Evolutionary conservation across 371 early-diverging fungal species (phyloP).

Genomic region (Lichtheimia hyalospora): DNA sequence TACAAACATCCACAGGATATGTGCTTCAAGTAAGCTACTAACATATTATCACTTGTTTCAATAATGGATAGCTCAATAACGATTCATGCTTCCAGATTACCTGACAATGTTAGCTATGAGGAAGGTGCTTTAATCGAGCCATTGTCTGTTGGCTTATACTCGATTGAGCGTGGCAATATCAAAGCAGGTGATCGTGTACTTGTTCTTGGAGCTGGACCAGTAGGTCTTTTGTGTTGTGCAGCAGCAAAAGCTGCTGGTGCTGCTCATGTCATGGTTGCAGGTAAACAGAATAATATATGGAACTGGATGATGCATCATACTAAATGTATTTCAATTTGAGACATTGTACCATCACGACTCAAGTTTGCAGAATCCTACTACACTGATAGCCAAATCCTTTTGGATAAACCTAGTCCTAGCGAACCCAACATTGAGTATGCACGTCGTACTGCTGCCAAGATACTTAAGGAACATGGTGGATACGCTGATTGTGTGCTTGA

Average conservation of each 20-base stretch:
- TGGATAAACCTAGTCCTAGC: slow-evolving; percentile 25
- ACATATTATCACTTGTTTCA: not conserved
- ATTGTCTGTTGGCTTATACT: slow-evolving; percentile 45
- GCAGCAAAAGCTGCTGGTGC: slow-evolving; percentile 55
- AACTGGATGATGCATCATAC: too few species aligned
- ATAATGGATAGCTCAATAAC: too few species aligned
- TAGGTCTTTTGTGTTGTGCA: slow-evolving; percentile 44
- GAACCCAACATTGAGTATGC: slow-evolving; percentile 45
- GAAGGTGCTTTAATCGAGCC: slow-evolving; percentile 50
- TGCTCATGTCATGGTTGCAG: slow-evolving; percentile 38
- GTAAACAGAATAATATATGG: slow-evolving; percentile 1
- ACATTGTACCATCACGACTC: slow-evolving; percentile 27
- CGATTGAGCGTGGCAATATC: slow-evolving; percentile 56
- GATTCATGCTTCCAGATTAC: slow-evolving; percentile 20
- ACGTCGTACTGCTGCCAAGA: slow-evolving; percentile 20
- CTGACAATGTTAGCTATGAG: slow-evolving; percentile 56
- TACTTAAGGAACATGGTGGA: slow-evolving; percentile 18
- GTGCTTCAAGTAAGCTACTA: slow-evolving; percentile 38
- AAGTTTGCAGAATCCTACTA: slow-evolving; percentile 47
- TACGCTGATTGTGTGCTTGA: slow-evolving; percentile 44
- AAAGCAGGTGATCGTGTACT: slow-evolving; percentile 64
- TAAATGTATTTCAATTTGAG: slow-evolving; percentile 4
- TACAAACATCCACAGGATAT: slow-evolving; percentile 45
- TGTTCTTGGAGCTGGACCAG: slow-evolving; percentile 45
- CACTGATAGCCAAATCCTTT: slow-evolving; percentile 31